Base-by-base conservation (phyloP, 495 filamentous ascomycete genomes). In the Chlorociboria aeruginascens region DNA sequence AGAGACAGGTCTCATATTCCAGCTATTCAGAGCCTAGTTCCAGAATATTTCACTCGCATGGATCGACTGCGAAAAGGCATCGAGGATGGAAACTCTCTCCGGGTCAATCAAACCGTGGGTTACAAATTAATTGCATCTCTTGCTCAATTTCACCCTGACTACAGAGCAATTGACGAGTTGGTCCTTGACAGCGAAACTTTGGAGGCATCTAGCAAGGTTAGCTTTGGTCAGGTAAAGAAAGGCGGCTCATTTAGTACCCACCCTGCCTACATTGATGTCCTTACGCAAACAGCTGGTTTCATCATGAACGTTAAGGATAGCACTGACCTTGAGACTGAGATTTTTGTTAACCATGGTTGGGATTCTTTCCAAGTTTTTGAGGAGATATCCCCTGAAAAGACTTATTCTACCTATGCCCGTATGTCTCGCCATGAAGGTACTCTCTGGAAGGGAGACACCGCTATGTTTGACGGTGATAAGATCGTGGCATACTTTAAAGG, bases 331-430 rank as follows among this genome's bases (percentile, higher is more conserved):
- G 76, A 79, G 46, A 76, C 79, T 46, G 66, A 80, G 34, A 79
- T 86, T 16, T 89, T 77, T 57, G 76, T 89, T 45, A 84, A 79
- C 34, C 85, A 89, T 57, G 82, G 84, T 13, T 84, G 85, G 81
- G 77, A 83, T 50, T 78, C 72, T 0, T 74, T 89, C 68, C 72
- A 77, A 8, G 78, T 85, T 50, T 69, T 76, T 49, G 77, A 81
- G 54, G 69, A 74, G 30, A 70, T 89, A 10, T 63, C 68, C 14
- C 66, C 70, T 0, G 67, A 66, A 30, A 79, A 81, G 63, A 79
- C 75, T 1, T 89, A 87, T 54, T 69, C 72, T 43, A 76, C 74
- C 6, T 84, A 88, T 63, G 76, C 83, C 48, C 74, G 75, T 46
- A 88, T 83, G 80, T 64, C 71, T 10, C 16, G 62, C 16, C 62